A percentile compares a stretch with the other conserved stretches of the same genome.
phyloP scores from a whole-genome alignment of 164 flowering plant genomes.

The Malania oleifera region DNA sequence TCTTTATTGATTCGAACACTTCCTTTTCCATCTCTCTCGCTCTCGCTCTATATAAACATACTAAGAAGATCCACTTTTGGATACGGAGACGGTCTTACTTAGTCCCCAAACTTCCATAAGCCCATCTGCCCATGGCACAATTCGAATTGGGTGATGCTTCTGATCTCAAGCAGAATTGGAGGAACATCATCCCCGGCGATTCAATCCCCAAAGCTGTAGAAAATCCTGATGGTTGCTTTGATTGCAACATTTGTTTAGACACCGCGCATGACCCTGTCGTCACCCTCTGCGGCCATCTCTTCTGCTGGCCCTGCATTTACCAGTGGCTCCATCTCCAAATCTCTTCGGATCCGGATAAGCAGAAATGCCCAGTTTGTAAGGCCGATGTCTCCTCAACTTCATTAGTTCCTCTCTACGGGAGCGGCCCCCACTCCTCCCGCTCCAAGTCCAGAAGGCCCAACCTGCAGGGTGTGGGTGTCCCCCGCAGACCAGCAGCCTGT shows the following conservation, averaged over 20 bases:
- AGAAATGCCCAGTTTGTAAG: slow-evolving; percentile 70
- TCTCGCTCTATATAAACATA: too few species aligned
- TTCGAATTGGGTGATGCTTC: slow-evolving; percentile 17
- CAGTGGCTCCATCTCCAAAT: slow-evolving; percentile 57
- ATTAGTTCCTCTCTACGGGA: slow-evolving; percentile 77
- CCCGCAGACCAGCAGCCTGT: slow-evolving; percentile 48
- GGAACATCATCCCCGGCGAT: slow-evolving; percentile 21
- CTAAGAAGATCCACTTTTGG: slow-evolving; percentile 1
- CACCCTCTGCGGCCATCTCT: slow-evolving; percentile 83
- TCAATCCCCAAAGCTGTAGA: slow-evolving; percentile 21
- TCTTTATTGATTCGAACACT: too few species aligned
- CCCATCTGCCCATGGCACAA: slow-evolving; percentile 13
- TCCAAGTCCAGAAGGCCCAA: slow-evolving; percentile 21
- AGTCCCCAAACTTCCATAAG: too few species aligned
- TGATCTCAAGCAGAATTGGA: slow-evolving; percentile 21
- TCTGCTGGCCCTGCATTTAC: slow-evolving; percentile 91
- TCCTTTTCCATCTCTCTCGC: too few species aligned
- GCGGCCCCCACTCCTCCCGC: slow-evolving; percentile 34
- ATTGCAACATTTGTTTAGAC: slow-evolving; percentile 84
- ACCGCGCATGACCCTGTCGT: slow-evolving; percentile 73
- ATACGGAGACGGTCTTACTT: slow-evolving; percentile 19
- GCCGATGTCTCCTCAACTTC: slow-evolving; percentile 37
- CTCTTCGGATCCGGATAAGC: slow-evolving; percentile 22
- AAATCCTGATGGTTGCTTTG: slow-evolving; percentile 36
- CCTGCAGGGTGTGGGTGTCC: slow-evolving; percentile 26